Conservation (phyloP, 129 eudicot genomes). For the Pittosporum tobira region DNA sequence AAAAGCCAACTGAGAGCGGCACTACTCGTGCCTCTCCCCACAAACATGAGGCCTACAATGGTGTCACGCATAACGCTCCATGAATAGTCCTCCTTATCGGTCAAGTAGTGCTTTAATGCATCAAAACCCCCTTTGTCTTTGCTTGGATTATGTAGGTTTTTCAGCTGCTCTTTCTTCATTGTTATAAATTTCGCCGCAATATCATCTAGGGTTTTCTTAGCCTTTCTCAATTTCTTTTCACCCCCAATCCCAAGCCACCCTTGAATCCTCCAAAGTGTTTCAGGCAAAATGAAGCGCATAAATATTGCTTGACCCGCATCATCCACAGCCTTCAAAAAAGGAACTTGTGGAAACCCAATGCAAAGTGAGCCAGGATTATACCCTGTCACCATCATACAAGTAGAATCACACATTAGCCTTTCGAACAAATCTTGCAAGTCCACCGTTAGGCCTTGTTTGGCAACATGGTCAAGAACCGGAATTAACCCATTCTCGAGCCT, state of each 20-base stretch:
- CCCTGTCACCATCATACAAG: constrained; percentile 27
- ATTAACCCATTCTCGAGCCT: constrained; percentile 24
- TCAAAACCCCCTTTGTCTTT: constrained; percentile 10
- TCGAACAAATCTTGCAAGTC: constrained; percentile 41
- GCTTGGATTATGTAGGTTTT: background rate
- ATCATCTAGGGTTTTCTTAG: constrained; percentile 11
- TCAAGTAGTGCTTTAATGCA: constrained; percentile 5
- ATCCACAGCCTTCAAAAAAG: constrained; percentile 19
- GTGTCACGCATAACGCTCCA: constrained; percentile 17
- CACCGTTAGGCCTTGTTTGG: constrained; percentile 3
- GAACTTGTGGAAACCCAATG: constrained; percentile 16
- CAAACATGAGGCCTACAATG: constrained; percentile 16
- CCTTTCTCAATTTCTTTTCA: constrained; percentile 26
- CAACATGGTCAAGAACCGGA: constrained; percentile 20
- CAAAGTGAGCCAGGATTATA: constrained; percentile 20
- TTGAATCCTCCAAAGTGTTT: constrained; percentile 28
- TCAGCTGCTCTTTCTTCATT: background rate
- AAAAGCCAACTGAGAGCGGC: constrained; percentile 36
- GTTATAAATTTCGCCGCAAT: constrained; percentile 9
- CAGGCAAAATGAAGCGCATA: constrained; percentile 24
- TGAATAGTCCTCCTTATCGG: background rate
- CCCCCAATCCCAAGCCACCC: constrained; percentile 24
- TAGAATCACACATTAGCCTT: constrained; percentile 28
- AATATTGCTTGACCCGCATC: constrained; percentile 19
- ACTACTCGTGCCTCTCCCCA: constrained; percentile 32